Evolutionary conservation across 495 filamentous ascomycete species (phyloP).

Genomic region (Xylaria longipes): DNA sequence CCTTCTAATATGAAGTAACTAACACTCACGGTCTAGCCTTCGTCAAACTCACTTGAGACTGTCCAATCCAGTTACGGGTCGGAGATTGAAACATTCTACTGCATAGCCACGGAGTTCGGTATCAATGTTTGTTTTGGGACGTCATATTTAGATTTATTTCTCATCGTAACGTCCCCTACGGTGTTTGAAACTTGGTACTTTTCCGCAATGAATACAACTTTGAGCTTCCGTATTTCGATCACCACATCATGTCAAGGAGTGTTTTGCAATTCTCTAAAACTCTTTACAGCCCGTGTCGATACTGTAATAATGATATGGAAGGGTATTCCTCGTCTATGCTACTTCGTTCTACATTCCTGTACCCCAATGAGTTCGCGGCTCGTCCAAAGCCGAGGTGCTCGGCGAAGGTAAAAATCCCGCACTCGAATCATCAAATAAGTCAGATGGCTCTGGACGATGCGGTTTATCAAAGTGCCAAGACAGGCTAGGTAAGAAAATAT

Average conservation of each 20-base stretch:
- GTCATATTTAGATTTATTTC: background rate
- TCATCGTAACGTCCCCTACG: background rate
- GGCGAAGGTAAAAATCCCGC: background rate
- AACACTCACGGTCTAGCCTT: conserved; percentile 43
- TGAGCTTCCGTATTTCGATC: background rate
- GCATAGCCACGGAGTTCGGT: conserved; percentile 44
- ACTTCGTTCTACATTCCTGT: conserved; percentile 25
- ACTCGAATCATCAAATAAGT: background rate
- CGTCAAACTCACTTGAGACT: conserved; percentile 36
- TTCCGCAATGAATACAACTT: background rate
- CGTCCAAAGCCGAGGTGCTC: background rate
- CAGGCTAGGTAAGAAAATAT: background rate
- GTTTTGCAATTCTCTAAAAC: background rate
- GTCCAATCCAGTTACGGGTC: background rate
- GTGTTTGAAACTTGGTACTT: background rate
- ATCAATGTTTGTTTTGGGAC: background rate
- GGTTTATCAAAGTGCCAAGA: conserved; percentile 7
- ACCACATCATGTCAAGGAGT: background rate
- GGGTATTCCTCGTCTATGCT: conserved; percentile 25
- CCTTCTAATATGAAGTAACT: conserved; percentile 41
- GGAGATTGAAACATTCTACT: conserved; percentile 20
- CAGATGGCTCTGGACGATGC: background rate
- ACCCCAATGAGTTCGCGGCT: conserved; percentile 18
- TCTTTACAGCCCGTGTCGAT: background rate
- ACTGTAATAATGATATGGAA: conserved; percentile 9